Conservation (phyloP, 2,329 filamentous ascomycete genomes). For the Exophiala dermatitidis region DNA sequence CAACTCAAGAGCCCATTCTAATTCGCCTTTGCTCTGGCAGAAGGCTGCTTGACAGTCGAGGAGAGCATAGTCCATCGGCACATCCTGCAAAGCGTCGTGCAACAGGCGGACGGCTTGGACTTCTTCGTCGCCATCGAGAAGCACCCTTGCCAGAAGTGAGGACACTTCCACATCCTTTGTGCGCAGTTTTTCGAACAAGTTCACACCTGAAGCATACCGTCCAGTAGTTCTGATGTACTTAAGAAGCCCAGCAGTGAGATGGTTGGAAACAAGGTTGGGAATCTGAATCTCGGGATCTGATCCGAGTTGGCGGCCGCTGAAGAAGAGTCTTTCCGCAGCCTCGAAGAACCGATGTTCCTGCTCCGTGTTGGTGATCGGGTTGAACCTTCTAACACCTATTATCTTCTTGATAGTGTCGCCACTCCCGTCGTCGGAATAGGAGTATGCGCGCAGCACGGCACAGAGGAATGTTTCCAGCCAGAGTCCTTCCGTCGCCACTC, state of each 20-base stretch:
- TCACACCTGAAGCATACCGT: slow-evolving; percentile 89
- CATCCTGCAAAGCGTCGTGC: slow-evolving; percentile 78
- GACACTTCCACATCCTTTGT: slow-evolving; percentile 88
- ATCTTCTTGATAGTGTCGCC: slow-evolving; percentile 95
- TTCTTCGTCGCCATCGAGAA: slow-evolving; percentile 93
- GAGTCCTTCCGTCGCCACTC: slow-evolving; percentile 83
- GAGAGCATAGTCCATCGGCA: slow-evolving; percentile 96
- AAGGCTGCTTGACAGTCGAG: slow-evolving; percentile 92
- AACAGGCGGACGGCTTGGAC: slow-evolving; percentile 88
- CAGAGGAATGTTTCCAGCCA: slow-evolving; percentile 98
- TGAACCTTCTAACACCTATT: slow-evolving; percentile 93
- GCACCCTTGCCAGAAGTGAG: slow-evolving; percentile 79
- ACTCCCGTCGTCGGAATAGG: slow-evolving; percentile 90
- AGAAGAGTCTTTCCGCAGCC: slow-evolving; percentile 90
- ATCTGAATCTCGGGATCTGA: slow-evolving; percentile 97
- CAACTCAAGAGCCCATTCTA: slow-evolving; percentile 82
- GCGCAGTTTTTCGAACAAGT: slow-evolving; percentile 92
- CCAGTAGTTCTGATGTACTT: slow-evolving; percentile 95
- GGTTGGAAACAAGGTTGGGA: slow-evolving; percentile 92
- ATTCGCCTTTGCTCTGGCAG: slow-evolving; percentile 76
- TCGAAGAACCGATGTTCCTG: slow-evolving; percentile 93
- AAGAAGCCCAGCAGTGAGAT: slow-evolving; percentile 84
- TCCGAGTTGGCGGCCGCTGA: slow-evolving; percentile 88
- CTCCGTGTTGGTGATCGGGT: slow-evolving; percentile 96
- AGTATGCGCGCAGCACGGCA: slow-evolving; percentile 87